A percentile compares a stretch with the other conserved stretches of the same genome.
phyloP scores from a whole-genome alignment of 306 rosid species.

The Acacia crassicarpa region DNA sequence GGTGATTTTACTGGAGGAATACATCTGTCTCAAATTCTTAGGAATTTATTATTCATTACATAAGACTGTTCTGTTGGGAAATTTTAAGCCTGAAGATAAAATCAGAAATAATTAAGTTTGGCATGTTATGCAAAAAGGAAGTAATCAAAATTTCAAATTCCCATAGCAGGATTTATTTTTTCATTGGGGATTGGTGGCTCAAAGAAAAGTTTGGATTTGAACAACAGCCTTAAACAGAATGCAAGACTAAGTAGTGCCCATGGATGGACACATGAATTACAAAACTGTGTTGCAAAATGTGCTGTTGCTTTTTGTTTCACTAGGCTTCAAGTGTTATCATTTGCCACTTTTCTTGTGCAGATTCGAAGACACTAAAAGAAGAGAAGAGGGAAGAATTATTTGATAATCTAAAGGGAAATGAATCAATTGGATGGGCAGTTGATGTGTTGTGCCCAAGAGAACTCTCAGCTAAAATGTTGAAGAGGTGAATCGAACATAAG shows the following conservation, averaged over 20 bases:
- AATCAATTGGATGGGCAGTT: conserved; percentile 87
- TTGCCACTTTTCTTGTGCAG: conserved; percentile 39
- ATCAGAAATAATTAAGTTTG: not conserved
- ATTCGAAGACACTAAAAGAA: conserved; percentile 92
- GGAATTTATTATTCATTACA: not conserved
- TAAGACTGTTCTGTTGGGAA: not conserved
- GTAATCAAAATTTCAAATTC: not conserved
- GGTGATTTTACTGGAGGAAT: not conserved
- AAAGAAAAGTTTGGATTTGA: not conserved
- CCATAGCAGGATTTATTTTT: not conserved
- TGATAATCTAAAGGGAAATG: conserved; percentile 60
- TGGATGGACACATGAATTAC: not conserved
- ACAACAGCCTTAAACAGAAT: not conserved
- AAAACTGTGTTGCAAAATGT: not conserved
- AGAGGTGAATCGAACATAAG: conserved; percentile 41
- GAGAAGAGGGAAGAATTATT: conserved; percentile 93
- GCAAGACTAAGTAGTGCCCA: not conserved
- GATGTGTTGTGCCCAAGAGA: conserved; percentile 84
- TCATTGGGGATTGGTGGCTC: not conserved
- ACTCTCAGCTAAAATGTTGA: conserved; percentile 86
- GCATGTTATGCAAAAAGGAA: not conserved
- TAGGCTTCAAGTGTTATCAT: not conserved
- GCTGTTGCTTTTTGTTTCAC: conserved; percentile 5
- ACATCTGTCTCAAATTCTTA: not conserved
- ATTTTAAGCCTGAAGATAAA: not conserved